Percentiles rank a stretch among this genome's conserved stretches.
Conservation (phyloP, 345 rosid species). For the Melastoma malabathricum region DNA sequence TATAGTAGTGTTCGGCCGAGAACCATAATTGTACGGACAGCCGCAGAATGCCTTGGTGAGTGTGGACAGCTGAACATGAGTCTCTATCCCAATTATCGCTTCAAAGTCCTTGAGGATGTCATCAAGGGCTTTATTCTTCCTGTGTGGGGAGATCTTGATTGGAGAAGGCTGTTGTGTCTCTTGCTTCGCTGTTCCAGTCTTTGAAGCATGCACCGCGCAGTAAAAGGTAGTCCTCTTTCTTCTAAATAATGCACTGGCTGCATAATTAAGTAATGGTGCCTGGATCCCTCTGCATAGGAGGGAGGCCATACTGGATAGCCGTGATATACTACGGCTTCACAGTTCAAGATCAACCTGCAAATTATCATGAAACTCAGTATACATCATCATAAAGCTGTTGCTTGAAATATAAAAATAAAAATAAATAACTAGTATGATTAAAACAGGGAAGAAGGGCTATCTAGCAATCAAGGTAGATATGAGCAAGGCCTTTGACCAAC, state of each 20-base stretch:
- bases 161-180: constrained; percentile 29
- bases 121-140: constrained; percentile 34
- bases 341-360: too few relatives aligned
- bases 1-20: constrained; percentile 53
- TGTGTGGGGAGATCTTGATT: constrained; percentile 31
- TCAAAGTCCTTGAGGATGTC: constrained; percentile 48
- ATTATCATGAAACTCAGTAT: too few relatives aligned
- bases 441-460: too few relatives aligned
- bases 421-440: too few relatives aligned
- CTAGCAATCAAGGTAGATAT: too few relatives aligned
- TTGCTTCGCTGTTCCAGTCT: constrained; percentile 35
- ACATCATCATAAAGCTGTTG: too few relatives aligned
- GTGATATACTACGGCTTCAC: too few relatives aligned
- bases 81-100: constrained; percentile 88
- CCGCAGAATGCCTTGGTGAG: constrained; percentile 78
- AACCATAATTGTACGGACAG: constrained; percentile 78
- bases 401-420: too few relatives aligned
- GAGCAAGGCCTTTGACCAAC: too few relatives aligned
- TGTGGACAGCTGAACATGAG: constrained; percentile 87
- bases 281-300: constrained; percentile 43
- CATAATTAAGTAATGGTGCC: constrained; percentile 22
- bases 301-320: constrained; percentile 35
- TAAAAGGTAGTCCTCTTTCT: constrained; percentile 24
- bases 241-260: constrained; percentile 21
- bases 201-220: constrained; percentile 27